Conservation (phyloP, 768 basidiomycete genomes). For the Tubosaeta brunneosetosa region DNA sequence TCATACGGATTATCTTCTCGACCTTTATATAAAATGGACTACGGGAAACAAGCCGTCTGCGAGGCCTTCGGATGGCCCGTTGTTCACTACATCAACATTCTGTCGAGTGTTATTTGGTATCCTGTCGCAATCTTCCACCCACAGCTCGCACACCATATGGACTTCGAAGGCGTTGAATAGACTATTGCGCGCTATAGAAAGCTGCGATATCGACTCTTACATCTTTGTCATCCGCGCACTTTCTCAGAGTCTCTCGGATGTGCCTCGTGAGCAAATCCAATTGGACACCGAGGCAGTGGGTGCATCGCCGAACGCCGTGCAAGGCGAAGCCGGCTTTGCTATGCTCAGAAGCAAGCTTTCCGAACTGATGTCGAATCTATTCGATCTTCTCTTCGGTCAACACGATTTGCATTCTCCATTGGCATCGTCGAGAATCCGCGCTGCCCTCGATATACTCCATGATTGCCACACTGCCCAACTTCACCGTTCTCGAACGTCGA, state of each 20-base stretch:
- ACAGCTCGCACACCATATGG: constrained; percentile 39
- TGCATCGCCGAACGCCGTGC: not conserved
- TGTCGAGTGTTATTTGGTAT: constrained; percentile 17
- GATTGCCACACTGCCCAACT: constrained; percentile 18
- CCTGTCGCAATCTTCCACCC: constrained; percentile 20
- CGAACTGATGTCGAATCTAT: constrained; percentile 21
- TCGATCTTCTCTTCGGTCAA: constrained; percentile 17
- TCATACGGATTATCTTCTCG: constrained; percentile 44
- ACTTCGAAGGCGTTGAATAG: constrained; percentile 39
- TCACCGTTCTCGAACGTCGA: constrained; percentile 13
- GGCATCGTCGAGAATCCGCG: constrained; percentile 6
- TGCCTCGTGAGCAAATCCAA: not conserved
- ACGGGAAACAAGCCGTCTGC: constrained; percentile 5
- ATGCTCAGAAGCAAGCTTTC: constrained; percentile 19
- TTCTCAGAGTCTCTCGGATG: constrained; percentile 16
- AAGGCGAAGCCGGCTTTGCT: not conserved
- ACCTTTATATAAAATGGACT: constrained; percentile 41
- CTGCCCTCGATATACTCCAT: constrained; percentile 24
- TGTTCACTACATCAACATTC: constrained; percentile 28
- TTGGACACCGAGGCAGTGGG: not conserved
- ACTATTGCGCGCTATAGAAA: constrained; percentile 31
- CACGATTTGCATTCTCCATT: not conserved
- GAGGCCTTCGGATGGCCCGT: not conserved
- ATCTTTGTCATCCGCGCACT: constrained; percentile 29
- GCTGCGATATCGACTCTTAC: constrained; percentile 31